phyloP scores from a whole-genome alignment of 148 eudicot genomes.

The Camellia granthamiana region DNA sequence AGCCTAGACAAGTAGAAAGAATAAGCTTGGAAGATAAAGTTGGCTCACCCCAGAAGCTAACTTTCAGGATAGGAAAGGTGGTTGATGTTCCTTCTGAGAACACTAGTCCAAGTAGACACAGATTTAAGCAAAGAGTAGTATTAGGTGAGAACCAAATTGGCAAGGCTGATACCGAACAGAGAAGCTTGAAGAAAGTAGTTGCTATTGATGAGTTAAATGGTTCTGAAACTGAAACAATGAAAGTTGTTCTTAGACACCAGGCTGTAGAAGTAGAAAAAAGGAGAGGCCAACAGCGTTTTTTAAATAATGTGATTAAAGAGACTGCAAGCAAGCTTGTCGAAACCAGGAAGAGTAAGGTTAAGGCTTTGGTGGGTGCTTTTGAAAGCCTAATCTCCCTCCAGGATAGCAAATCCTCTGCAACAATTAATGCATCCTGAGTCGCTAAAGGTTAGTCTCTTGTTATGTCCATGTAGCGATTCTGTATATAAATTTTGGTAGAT shows the following conservation, averaged over 20 bases:
- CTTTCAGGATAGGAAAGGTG: constrained; percentile 52
- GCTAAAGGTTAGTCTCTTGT: constrained; percentile 1
- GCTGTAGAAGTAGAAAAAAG: constrained; percentile 41
- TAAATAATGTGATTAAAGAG: constrained; percentile 70
- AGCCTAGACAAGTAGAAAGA: constrained; percentile 27
- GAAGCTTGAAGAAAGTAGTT: constrained; percentile 35
- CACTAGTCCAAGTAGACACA: constrained; percentile 42
- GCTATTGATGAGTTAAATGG: constrained; percentile 23
- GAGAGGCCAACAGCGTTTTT: constrained; percentile 25
- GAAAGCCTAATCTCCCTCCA: constrained; percentile 59
- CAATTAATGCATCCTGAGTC: constrained; percentile 30
- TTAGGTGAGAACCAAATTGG: constrained; percentile 36
- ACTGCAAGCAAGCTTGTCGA: constrained; percentile 69
- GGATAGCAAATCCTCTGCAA: constrained; percentile 41
- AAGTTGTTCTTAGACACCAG: constrained; percentile 55
- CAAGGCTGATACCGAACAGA: constrained; percentile 20
- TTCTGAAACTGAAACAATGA: constrained; percentile 22
- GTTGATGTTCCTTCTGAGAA: constrained; percentile 40
- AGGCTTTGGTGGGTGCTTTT: constrained; percentile 85
- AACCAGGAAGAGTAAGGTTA: constrained; percentile 73
- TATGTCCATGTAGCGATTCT: background rate
- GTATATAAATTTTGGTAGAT: constrained; percentile 13
- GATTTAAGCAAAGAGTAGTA: constrained; percentile 34
- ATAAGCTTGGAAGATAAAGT: constrained; percentile 31
- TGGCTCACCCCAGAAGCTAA: constrained; percentile 38